Base-by-base conservation (phyloP, 441 rosid species). In the Erodium chrysanthum region DNA sequence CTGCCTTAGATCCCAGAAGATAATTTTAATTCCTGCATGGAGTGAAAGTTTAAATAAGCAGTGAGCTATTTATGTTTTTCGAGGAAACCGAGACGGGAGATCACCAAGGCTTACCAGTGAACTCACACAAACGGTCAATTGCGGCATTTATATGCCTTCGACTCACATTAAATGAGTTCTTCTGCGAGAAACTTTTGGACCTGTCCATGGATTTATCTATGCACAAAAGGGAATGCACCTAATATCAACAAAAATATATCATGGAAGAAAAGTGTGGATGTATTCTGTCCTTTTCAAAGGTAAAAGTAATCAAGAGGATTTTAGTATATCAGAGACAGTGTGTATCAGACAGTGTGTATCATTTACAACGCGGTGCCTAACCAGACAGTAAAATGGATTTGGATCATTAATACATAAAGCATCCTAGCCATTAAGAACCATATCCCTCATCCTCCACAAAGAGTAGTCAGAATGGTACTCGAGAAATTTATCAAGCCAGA, bases 1-100 rank as follows among this genome's bases (percentile, higher is more conserved):
- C 68, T 88, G 96, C 84, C 89, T 82, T 78, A 94, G 76, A 83
- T 94, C 97, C 79, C 88, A 91, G 80, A 94, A 94, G 74, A 88
- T 78, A 65, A 91, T 88, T 80, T 91, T 94, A 62, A 91, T 94
- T 71, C 97, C 99, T 91, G 92, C 76, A 86, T 59, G 59, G 70
- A 33, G 31, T 2, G 44, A 71, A 73, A 67, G 61, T 44, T 33
- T 59, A 62, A 69, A 15, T 33, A 65, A 70, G 71, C 70, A 77
- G 66, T 21, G 15, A 70, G 68, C 40, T 50, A 64, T 50, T 35
- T 35, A 35, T 35, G 65, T 15, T 58, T 66, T 42, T 69, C 58
- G 61, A 63, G 58, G 37, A 67, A 65, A 67, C 14, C 60, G 35
- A 46, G 59, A 59, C 7, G n/a, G 11, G 14, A 68, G 20, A 33